Base-by-base conservation (phyloP, 495 filamentous ascomycete genomes). In the Xylaria scruposa region DNA sequence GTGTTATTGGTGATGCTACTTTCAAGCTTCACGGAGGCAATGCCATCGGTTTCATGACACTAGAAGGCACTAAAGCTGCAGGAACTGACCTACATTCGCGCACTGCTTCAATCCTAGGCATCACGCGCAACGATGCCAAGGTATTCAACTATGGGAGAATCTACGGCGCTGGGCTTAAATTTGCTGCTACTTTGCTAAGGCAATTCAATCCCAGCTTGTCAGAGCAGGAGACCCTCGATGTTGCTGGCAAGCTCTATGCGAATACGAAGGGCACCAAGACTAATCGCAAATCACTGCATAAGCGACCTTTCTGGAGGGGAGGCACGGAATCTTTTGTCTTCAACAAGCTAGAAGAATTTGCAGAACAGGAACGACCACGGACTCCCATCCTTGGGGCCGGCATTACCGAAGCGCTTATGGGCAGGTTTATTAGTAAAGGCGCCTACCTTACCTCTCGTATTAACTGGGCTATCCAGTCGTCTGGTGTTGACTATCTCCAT, bases 71-170 rank as follows among this genome's bases (percentile, higher is more conserved):
- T 62, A 98, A 98, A 80, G 89, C 93, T 13, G 92, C 92, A 19
- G 95, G 94, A 15, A 99, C 96, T 3, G 96, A 99, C 78, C 82
- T 98, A 73, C 96, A 99, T 82, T 98, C 95, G 36, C 92, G 94
- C 33, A 99, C 97, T 46, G 97, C 96, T 2, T 84, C 86, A 19
- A 99, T 98, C 65, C 80, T 99, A 4, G 94, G 94, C 15, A 99
- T 98, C 72, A 95, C 93, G 0, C 89, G 96, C 44, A 97, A 97
- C 73, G 91, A 97, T 78, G 96, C 96, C 24, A 99, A 99, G 78
- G 89, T 99, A 5, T 99, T 99, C 83, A 99, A 98, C 80, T 99
- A 98, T 76, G 96, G 96, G 13, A 93, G 96, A 31, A 99, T 99
- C 62, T 99, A 99, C 76, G 96, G 96, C 46, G 96, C 96, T 46